These are phyloP conservation scores for Cystobasidium ongulense DNA, from an alignment of 768 basidiomycete genomes.

Conservation along the genomic window DNA sequence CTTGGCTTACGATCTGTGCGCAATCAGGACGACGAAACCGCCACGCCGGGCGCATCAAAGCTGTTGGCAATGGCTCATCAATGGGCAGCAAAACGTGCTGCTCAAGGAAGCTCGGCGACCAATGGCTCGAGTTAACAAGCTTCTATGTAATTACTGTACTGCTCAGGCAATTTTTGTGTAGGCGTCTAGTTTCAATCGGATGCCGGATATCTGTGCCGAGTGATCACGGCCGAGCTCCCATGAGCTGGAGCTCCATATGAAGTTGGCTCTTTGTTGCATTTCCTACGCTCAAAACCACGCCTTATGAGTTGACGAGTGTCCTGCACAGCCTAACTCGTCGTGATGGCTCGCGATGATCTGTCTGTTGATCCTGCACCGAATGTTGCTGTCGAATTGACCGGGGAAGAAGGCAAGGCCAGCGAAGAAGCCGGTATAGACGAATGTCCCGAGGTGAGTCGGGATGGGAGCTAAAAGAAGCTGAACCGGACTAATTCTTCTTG, in stretches of 20 bases:
- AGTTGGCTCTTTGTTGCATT: not conserved
- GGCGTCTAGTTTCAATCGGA: not conserved
- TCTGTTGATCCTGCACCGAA: not conserved
- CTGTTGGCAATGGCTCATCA: not conserved
- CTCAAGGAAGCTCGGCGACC: not conserved
- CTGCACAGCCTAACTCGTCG: not conserved
- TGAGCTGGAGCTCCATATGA: not conserved
- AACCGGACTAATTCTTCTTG: not conserved
- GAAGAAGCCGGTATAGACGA: not conserved
- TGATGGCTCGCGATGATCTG: not conserved
- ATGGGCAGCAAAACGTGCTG: not conserved
- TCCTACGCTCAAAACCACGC: too few relatives aligned
- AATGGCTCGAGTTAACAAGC: not conserved
- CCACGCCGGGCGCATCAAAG: not conserved
- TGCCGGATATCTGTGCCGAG: not conserved
- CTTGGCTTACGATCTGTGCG: too few relatives aligned
- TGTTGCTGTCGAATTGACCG: not conserved
- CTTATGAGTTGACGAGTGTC: too few relatives aligned
- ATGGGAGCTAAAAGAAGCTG: not conserved
- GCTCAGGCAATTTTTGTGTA: too few relatives aligned
- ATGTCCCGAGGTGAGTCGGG: not conserved
- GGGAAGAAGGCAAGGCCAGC: not conserved
- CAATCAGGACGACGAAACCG: constrained; percentile 7
- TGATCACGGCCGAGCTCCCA: not conserved
- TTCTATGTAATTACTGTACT: not conserved